A percentile compares a stretch with the other conserved stretches of the same genome.
Evolutionary conservation across 1,284 basidiomycete genomes (phyloP).

Genomic region (Puccinia hordei): DNA sequence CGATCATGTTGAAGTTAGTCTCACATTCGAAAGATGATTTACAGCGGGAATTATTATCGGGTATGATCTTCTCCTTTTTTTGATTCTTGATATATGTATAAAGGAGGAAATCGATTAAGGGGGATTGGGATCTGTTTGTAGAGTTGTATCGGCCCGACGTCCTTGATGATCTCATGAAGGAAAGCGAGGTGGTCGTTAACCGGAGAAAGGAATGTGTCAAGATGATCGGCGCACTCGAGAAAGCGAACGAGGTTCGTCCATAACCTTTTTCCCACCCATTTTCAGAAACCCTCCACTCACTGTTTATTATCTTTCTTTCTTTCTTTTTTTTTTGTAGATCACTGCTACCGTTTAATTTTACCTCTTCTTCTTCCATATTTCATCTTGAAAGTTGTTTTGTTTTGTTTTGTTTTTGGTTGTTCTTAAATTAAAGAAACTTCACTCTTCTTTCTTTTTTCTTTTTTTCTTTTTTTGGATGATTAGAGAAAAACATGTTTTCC

Average conservation of each 20-base stretch:
- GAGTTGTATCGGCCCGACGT: conserved; percentile 86
- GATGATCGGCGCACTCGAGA: conserved; percentile 85
- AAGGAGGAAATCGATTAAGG: background rate
- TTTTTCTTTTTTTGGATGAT: background rate
- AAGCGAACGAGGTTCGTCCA: conserved; percentile 72
- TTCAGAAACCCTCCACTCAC: background rate
- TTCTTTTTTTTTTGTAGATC: conserved; percentile 1
- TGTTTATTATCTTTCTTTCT: background rate
- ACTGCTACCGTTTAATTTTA: conserved; percentile 18
- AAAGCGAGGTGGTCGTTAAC: conserved; percentile 71
- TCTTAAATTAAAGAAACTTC: background rate
- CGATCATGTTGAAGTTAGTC: conserved; percentile 90
- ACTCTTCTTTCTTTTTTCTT: background rate
- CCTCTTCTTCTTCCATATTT: background rate
- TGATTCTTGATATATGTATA: background rate
- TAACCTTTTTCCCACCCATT: background rate
- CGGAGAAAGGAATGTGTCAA: conserved; percentile 82
- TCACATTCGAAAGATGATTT: conserved; percentile 88
- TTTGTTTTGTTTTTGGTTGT: background rate
- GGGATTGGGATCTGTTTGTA: conserved; percentile 56
- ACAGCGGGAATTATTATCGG: conserved; percentile 75
- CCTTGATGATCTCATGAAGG: conserved; percentile 86
- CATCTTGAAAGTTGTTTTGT: background rate
- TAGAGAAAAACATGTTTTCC: background rate
- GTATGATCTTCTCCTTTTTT: background rate